Conservation (phyloP, 2,329 filamentous ascomycete genomes). For the Aspergillus fischeri region DNA sequence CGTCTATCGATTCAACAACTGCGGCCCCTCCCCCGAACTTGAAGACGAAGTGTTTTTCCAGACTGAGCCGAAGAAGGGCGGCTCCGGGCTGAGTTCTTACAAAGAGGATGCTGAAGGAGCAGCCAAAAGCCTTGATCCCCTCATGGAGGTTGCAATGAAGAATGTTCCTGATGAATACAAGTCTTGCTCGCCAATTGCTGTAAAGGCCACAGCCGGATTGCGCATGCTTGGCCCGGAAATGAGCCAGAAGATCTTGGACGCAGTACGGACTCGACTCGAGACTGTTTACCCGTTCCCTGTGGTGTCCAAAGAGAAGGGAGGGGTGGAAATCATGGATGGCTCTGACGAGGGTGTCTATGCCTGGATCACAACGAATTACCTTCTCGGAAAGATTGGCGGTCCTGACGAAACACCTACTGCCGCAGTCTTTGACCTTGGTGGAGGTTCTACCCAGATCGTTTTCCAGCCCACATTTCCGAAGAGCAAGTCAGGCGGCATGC, state of each 20-base stretch:
- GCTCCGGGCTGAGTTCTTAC: slow-evolving; percentile 80
- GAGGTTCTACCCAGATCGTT: slow-evolving; percentile 96
- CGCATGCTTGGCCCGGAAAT: slow-evolving; percentile 78
- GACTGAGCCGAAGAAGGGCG: slow-evolving; percentile 78
- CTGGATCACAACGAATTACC: slow-evolving; percentile 99
- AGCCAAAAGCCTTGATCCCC: slow-evolving; percentile 79
- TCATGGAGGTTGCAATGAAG: slow-evolving; percentile 81
- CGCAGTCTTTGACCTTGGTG: slow-evolving; percentile 92
- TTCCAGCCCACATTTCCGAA: slow-evolving; percentile 92
- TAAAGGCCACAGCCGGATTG: slow-evolving; percentile 94
- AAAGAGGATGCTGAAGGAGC: slow-evolving; percentile 80
- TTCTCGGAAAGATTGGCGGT: slow-evolving; percentile 93
- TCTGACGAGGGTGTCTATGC: slow-evolving; percentile 96
- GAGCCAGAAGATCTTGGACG: slow-evolving; percentile 77
- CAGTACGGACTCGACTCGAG: slow-evolving; percentile 80
- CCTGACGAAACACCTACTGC: slow-evolving; percentile 87
- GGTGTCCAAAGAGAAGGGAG: slow-evolving; percentile 75
- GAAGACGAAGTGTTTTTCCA: slow-evolving; percentile 91
- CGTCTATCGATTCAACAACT: slow-evolving; percentile 99
- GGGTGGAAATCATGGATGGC: slow-evolving; percentile 96
- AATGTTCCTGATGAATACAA: slow-evolving; percentile 84
- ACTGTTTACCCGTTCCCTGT: slow-evolving; percentile 92
- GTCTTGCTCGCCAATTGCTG: slow-evolving; percentile 89
- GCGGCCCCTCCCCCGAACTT: slow-evolving; percentile 87
- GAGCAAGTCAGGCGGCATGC: slow-evolving; percentile 70